Evolutionary conservation across 1,284 basidiomycete genomes (phyloP).

Genomic region (Trametes versicolor): DNA sequence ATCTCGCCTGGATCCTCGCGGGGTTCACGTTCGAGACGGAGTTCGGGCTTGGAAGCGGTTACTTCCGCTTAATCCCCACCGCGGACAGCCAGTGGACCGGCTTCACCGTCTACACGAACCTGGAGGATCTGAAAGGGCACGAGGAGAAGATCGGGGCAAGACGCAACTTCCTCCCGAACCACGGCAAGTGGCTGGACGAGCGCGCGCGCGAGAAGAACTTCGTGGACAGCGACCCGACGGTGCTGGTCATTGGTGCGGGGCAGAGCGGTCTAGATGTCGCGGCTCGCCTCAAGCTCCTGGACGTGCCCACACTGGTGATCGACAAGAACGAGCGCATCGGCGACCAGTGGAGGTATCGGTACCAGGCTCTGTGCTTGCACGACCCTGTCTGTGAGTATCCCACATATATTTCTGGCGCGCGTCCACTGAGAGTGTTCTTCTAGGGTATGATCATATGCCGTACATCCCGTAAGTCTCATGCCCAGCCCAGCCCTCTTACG

Average conservation of each 20-base stretch:
- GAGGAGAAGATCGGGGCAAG: conserved; percentile 54
- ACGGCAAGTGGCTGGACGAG: conserved; percentile 52
- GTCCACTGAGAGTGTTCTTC: background rate
- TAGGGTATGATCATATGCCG: conserved; percentile 67
- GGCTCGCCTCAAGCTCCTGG: conserved; percentile 65
- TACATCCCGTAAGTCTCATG: conserved; percentile 50
- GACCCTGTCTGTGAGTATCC: conserved; percentile 69
- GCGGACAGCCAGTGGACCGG: conserved; percentile 63
- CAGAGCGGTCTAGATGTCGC: conserved; percentile 72
- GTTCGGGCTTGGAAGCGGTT: conserved; percentile 58
- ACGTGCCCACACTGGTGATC: conserved; percentile 60
- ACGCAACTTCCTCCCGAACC: conserved; percentile 51
- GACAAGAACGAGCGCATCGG: conserved; percentile 64
- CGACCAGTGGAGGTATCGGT: conserved; percentile 68
- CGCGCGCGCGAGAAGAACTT: conserved; percentile 54
- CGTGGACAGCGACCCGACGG: conserved; percentile 51
- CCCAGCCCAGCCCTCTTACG: no score
- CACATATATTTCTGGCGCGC: background rate
- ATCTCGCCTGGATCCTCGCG: conserved; percentile 66
- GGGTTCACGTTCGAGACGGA: conserved; percentile 69
- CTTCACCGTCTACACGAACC: conserved; percentile 65
- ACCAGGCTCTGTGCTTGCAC: conserved; percentile 69
- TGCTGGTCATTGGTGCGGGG: conserved; percentile 70
- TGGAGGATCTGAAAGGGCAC: conserved; percentile 64
- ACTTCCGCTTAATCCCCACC: conserved; percentile 64